Evolutionary conservation across 768 basidiomycete species (phyloP), one percentile per base, ranked within the genome.

Genomic region (Boletus speciosus): DNA sequence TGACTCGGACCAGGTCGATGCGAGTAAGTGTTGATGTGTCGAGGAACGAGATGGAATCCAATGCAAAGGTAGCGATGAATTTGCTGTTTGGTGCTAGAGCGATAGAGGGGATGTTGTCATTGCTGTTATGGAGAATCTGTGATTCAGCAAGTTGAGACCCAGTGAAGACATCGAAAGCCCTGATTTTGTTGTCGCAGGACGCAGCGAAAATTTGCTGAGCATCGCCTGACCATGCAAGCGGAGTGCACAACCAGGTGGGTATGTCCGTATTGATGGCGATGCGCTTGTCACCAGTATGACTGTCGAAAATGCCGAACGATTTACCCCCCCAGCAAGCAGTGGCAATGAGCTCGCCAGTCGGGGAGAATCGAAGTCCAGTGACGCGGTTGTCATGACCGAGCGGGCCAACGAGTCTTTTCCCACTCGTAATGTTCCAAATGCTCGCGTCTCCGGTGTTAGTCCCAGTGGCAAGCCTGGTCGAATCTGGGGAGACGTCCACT

Each of bases 351-450:
- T 44, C 9, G 3, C 27, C 42, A n/a, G 6, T 4, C 0, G 27
- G 42, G 10, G 42, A 43, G 25, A 43, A 43, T 2, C 27, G n/a
- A 16, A 43, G n/a, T 11, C 10, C 27, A 1, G 2, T n/a, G 10
- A 43, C 5, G 2, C 1, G 0, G 1, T 6, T 0, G 16, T 29
- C 16, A 1, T n/a, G 16, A 6, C 4, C 0, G 16, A 43, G 42
- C 0, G 42, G 42, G 16, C 42, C 27, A 3, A 43, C 42, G 6
- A 43, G 27, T 11, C 16, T 11, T 16, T 29, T 0, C 3, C 42
- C 27, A 0, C 0, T 29, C 1, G 5, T 8, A 0, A 29, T n/a
- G 5, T 15, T 27, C 42, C 42, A 43, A 3, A 43, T 3, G 9
- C 5, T 27, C 9, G 5, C 42, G 1, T 10, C 6, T 0, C 8